Conservation (phyloP, 805 yeast genomes). For the Soucietia sequanensis region DNA sequence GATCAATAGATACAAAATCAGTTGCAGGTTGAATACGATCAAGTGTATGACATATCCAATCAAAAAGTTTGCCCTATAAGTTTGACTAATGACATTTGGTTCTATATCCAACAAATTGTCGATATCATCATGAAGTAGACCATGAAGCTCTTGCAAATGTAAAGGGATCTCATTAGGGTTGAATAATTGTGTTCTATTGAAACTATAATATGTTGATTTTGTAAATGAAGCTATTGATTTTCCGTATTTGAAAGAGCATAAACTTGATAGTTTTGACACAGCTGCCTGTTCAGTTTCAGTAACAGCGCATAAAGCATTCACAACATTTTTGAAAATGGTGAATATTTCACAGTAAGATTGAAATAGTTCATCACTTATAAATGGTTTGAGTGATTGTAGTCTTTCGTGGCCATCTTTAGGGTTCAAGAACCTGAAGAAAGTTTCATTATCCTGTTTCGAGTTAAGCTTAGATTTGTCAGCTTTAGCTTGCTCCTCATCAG, state of each 20-base stretch:
- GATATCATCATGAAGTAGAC: constrained; percentile 29
- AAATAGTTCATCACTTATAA: constrained; percentile 24
- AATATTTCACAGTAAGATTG: constrained; percentile 31
- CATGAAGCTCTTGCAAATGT: constrained; percentile 18
- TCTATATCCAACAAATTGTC: constrained; percentile 37
- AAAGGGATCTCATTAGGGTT: constrained; percentile 25
- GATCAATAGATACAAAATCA: constrained; percentile 26
- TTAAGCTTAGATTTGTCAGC: background rate
- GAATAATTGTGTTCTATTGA: constrained; percentile 27
- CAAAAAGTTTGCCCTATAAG: constrained; percentile 23
- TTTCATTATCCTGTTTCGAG: background rate
- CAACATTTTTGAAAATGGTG: constrained; percentile 24
- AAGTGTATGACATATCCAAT: constrained; percentile 36
- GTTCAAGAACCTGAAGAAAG: constrained; percentile 2
- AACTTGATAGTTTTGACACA: constrained; percentile 16
- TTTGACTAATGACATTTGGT: constrained; percentile 20
- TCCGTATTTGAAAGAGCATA: constrained; percentile 28
- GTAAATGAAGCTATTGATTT: constrained; percentile 33
- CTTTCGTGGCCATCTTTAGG: constrained; percentile 21
- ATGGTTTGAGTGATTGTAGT: constrained; percentile 22
- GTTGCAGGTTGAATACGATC: constrained; percentile 33
- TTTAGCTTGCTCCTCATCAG: too few species aligned
- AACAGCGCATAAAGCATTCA: constrained; percentile 12
- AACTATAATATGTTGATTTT: constrained; percentile 30
- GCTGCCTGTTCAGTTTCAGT: background rate